Conservation (phyloP, 2,329 filamentous ascomycete genomes). For the Fusarium tanahbumbuense region DNA sequence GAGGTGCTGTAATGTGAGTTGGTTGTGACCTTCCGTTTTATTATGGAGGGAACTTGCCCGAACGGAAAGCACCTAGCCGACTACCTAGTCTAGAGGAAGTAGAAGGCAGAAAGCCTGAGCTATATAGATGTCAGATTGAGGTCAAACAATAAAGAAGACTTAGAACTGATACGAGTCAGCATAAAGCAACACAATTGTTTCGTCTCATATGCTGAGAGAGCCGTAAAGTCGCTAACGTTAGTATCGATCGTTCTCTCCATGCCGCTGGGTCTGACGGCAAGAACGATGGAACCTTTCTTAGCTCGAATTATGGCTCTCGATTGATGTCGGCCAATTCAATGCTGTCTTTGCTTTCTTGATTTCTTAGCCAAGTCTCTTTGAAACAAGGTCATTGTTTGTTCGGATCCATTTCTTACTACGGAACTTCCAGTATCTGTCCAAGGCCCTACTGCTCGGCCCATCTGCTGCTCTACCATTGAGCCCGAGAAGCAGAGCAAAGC, state of each 20-base stretch:
- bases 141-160: not conserved
- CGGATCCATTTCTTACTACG: not conserved
- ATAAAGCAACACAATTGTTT: not conserved
- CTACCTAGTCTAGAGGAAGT: not conserved
- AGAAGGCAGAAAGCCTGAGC: not conserved
- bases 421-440: not conserved
- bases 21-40: slow-evolving; percentile 20
- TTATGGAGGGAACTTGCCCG: slow-evolving; percentile 3
- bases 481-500: not conserved
- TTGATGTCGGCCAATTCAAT: not conserved
- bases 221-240: not conserved
- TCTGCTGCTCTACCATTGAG: not conserved
- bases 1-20: slow-evolving; percentile 3
- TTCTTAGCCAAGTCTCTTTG: not conserved
- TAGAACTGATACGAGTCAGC: not conserved
- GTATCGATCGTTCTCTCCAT: not conserved
- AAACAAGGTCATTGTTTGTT: not conserved
- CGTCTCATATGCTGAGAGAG: not conserved
- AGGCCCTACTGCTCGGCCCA: not conserved
- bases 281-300: not conserved
- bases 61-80: slow-evolving; percentile 6
- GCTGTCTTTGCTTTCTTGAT: not conserved
- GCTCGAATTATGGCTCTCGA: not conserved
- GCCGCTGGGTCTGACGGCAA: not conserved
- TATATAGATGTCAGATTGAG: not conserved